A percentile compares a stretch with the other conserved stretches of the same genome.
Conservation (phyloP, 2,329 filamentous ascomycete species). For the Trichoderma polysporum region DNA sequence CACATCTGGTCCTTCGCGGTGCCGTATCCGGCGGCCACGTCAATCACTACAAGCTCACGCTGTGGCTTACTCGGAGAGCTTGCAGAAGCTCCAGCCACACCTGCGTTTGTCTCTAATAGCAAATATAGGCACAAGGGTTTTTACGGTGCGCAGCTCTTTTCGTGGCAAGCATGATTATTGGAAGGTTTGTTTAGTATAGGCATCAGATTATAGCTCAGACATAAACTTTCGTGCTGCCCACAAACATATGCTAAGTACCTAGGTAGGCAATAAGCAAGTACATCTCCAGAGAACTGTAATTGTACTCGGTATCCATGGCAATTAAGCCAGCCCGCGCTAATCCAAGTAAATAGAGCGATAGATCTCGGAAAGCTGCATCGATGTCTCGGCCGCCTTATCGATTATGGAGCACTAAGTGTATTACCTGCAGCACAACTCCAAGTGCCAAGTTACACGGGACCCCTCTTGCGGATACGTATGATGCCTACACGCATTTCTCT, state of each 20-base stretch:
- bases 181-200: not conserved
- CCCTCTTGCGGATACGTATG: not conserved
- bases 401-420: not conserved
- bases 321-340: not conserved
- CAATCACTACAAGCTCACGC: conserved; percentile 6
- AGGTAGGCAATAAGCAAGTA: too few relatives aligned
- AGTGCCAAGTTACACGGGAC: not conserved
- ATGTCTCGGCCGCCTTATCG: not conserved
- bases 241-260: not conserved
- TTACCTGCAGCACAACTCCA: not conserved
- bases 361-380: not conserved
- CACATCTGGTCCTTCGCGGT: conserved; percentile 1
- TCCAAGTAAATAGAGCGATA: not conserved
- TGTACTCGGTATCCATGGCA: not conserved
- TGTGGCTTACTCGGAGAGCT: conserved; percentile 13
- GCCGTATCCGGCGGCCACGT: conserved; percentile 18
- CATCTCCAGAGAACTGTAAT: not conserved
- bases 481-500: not conserved
- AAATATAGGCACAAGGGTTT: not conserved
- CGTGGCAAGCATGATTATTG: not conserved
- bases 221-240: not conserved
- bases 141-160: not conserved
- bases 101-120: not conserved
- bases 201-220: not conserved
- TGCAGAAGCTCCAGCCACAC: conserved; percentile 20